These are phyloP conservation scores for Fusarium globosum DNA, from an alignment of 2,329 filamentous ascomycete species.

Conservation along the genomic window DNA sequence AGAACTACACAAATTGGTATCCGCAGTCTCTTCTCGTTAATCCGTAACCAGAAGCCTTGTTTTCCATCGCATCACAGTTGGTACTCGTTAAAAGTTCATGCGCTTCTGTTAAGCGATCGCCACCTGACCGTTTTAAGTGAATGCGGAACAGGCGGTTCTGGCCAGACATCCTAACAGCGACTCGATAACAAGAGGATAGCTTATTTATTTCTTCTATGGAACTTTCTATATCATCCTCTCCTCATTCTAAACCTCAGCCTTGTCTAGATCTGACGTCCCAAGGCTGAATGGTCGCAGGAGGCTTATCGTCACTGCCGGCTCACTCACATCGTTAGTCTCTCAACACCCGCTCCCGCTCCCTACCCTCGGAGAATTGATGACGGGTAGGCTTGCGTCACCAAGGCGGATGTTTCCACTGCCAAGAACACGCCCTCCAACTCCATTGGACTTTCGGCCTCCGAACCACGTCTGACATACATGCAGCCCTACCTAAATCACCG, in stretches of 20 bases:
- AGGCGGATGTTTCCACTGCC: background rate
- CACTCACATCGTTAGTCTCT: background rate
- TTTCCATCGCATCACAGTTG: too few relatives aligned
- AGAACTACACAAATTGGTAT: too few relatives aligned
- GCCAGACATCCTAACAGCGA: too few relatives aligned
- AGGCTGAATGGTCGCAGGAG: background rate
- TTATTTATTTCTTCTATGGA: too few relatives aligned
- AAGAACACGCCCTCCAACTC: background rate
- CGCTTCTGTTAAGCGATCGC: too few relatives aligned
- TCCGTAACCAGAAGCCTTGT: too few relatives aligned
- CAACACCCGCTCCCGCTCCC: background rate
- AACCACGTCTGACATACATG: background rate
- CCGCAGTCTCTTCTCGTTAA: too few relatives aligned
- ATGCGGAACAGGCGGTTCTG: too few relatives aligned
- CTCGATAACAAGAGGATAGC: too few relatives aligned
- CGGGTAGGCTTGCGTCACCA: background rate
- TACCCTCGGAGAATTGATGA: background rate
- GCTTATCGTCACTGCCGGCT: background rate
- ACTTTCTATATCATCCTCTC: rapidly evolving
- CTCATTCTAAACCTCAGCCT: background rate
- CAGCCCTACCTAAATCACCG: background rate
- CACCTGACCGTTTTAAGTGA: too few relatives aligned
- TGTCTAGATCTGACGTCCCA: background rate
- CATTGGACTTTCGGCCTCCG: background rate
- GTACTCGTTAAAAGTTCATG: too few relatives aligned